Base-by-base conservation (phyloP, 2,329 filamentous ascomycete genomes). In the Thelonectria discophora region DNA sequence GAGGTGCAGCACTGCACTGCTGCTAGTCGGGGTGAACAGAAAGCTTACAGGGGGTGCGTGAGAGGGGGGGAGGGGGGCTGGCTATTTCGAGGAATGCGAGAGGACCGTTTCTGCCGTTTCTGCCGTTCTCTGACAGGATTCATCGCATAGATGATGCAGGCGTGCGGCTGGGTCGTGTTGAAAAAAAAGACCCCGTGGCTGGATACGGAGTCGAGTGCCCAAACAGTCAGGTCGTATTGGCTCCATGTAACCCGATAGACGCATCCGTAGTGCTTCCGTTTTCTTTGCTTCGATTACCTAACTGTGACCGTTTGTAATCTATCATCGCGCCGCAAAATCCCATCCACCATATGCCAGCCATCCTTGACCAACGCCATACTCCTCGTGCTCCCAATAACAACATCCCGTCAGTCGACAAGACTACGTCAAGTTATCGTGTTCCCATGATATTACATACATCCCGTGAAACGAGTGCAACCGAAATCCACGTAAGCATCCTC, bases 401-500 rank as follows among this genome's bases (percentile, higher is more conserved):
- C 12, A 21, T 20, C 24, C 21, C 21, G 21, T 24, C 21, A 6
- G 18, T 39, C 47, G 13, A 49, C 30, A 45, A 48, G 50, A 15
- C 49, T 40, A 42, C 46, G 56, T 64, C 63, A n/a, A 65, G 52
- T 55, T 43, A 53, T 69, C 53, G 55, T 64, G 42, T 42, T 55
- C 34, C 27, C 37, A n/a, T 48, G 30, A 51, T 24, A 32, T 39
- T 17, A 59, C 17, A 17, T 17, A 59, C 17, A 17, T 6, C 39
- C 39, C 39, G 7, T n/a, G 60, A 46, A n/a, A 30, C 37, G 47
- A 32, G 11, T 21, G 10, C 11, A 20, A 49, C 17, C 11, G 18
- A 47, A 47, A 21, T 10, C 13, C 51, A 15, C 20, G 4, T 12
- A 15, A 17, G 17, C 32, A 7, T 18, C 11, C 75, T 78, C 42